Base-by-base conservation (phyloP, 495 filamentous ascomycete genomes). In the Neurospora sp. region DNA sequence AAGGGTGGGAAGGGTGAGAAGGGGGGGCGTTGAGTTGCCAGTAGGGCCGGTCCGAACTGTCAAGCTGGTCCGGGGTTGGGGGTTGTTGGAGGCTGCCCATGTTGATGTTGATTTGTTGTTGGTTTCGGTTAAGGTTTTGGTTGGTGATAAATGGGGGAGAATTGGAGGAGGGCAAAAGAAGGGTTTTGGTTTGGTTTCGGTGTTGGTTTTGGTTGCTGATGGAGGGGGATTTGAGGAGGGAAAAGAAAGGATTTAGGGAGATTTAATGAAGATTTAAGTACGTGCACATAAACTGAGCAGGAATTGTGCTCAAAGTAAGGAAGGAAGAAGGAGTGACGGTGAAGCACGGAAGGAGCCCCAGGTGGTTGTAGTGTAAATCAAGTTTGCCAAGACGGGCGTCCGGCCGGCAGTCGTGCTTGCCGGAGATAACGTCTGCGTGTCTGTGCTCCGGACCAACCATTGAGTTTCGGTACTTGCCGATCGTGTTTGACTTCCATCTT, bases 21-120 rank as follows among this genome's bases (percentile, higher is more conserved):
- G 54, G 83, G 5, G 92, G 91, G 18, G 96, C 81, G 80, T 97
- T 96, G 75, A 93, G 85, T 54, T 92, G 88, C 93, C 93, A 97
- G 84, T 91, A 97, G 2, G 92, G 91, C 20, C 91, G 78, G 41
- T 42, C 18, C 6, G 5, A n/a, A n/a, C n/a, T n/a, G n/a, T n/a
- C n/a, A n/a, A n/a, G n/a, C n/a, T n/a, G 44, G 9, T 54, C 27
- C 8, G 44, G 44, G 44, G 27, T 31, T 20, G n/a, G n/a, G 7
- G 44, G 44, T 23, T 49, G n/a, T n/a, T n/a, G n/a, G n/a, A n/a
- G n/a, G n/a, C n/a, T n/a, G n/a, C n/a, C n/a, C n/a, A n/a, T n/a
- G n/a, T n/a, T n/a, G n/a, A n/a, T n/a, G n/a, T n/a, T n/a, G n/a
- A n/a, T n/a, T n/a, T n/a, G n/a, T n/a, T n/a, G n/a, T n/a, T n/a